These are phyloP conservation scores for Papiliotrema fonsecae DNA, from an alignment of 1,284 basidiomycete species.

Conservation along the genomic window DNA sequence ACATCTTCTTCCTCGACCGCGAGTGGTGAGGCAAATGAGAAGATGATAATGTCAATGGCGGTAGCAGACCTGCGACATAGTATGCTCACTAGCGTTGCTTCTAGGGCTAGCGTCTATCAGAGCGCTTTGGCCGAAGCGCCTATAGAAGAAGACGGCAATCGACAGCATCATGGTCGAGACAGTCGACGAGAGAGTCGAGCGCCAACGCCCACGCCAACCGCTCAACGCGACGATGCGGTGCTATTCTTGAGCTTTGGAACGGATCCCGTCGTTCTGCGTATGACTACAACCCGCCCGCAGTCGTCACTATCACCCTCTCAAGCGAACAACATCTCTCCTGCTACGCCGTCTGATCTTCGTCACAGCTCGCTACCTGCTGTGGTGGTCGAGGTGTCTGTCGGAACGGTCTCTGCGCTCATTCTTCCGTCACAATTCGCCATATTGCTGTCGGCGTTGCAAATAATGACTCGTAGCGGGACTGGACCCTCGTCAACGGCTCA, in stretches of 20 bases:
- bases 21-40: constrained; percentile 24
- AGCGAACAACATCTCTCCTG: too few relatives aligned
- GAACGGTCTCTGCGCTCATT: constrained; percentile 25
- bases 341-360: background rate
- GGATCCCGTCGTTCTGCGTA: constrained; percentile 37
- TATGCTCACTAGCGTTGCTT: constrained; percentile 12
- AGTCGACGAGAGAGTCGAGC: constrained; percentile 1
- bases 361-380: too few relatives aligned
- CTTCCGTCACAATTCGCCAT: constrained; percentile 24
- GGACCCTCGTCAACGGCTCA: too few relatives aligned
- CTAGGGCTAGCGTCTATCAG: constrained; percentile 33
- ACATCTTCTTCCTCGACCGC: constrained; percentile 7
- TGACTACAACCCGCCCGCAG: constrained; percentile 25
- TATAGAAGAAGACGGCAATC: constrained; percentile 7
- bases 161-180: background rate
- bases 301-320: too few relatives aligned
- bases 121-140: constrained; percentile 25
- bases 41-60: constrained; percentile 50
- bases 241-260: constrained; percentile 36
- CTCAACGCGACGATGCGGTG: constrained; percentile 13
- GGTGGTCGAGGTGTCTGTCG: constrained; percentile 22
- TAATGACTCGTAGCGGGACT: background rate
- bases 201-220: constrained; percentile 2
- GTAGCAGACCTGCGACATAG: constrained; percentile 50
- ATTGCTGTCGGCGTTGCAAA: constrained; percentile 23